A percentile compares a stretch with the other conserved stretches of the same genome.
phyloP scores from a whole-genome alignment of 257 asterid species.

The Asclepias syriaca region DNA sequence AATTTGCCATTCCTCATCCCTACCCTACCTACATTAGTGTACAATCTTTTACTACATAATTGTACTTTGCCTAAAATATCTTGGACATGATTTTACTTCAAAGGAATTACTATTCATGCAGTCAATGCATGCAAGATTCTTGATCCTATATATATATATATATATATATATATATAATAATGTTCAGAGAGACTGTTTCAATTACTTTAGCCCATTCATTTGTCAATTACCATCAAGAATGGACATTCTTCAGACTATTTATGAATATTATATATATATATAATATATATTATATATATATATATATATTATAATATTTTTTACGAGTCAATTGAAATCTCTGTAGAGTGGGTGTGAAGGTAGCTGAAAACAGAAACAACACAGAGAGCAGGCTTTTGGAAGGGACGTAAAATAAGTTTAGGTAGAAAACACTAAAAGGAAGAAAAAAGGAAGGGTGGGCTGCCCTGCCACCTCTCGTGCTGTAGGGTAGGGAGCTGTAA shows the following conservation, averaged over 20 bases:
- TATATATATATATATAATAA: too few species aligned
- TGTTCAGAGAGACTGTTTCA: neutral
- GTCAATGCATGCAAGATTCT: neutral
- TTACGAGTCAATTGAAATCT: neutral
- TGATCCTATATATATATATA: too few species aligned
- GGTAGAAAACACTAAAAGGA: neutral
- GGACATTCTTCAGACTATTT: neutral
- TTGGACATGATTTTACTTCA: too few species aligned
- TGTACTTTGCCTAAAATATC: too few species aligned
- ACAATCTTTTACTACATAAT: too few species aligned
- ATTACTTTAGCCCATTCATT: neutral
- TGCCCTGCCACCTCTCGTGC: neutral
- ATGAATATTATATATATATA: too few species aligned
- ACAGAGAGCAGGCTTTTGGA: neutral
- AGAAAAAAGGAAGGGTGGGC: neutral
- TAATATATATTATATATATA: too few species aligned
- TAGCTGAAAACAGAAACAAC: conserved; percentile 4
- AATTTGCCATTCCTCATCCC: too few species aligned
- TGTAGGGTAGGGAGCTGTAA: conserved; percentile 5
- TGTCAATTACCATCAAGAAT: conserved; percentile 3
- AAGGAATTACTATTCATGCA: neutral
- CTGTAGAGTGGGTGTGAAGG: neutral
- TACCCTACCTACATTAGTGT: too few species aligned
- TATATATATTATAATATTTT: too few species aligned
- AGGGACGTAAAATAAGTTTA: conserved; percentile 3